Conservation (phyloP, 768 basidiomycete species). For the Tulasnella sp. region DNA sequence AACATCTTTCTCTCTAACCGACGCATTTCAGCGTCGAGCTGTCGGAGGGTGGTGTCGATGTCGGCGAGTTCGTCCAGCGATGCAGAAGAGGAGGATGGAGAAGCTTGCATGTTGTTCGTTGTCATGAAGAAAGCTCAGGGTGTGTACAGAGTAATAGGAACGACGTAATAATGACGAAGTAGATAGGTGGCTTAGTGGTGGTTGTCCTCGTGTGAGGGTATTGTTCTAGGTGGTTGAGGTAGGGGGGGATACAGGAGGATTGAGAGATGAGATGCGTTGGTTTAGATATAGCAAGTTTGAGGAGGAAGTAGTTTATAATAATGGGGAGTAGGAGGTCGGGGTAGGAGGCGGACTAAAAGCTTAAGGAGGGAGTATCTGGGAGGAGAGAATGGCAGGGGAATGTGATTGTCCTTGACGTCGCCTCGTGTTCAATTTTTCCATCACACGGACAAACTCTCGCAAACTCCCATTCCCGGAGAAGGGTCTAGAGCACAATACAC, state of each 20-base stretch:
- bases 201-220: not conserved
- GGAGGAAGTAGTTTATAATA: too few species aligned
- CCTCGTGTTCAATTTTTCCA: too few species aligned
- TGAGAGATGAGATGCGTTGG: not conserved
- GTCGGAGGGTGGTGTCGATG: constrained; percentile 3
- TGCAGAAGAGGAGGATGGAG: not conserved
- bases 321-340: too few species aligned
- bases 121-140: not conserved
- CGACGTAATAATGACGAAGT: not conserved
- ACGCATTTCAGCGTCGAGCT: constrained; percentile 9
- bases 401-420: too few species aligned
- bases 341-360: too few species aligned
- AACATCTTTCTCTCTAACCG: constrained; percentile 7
- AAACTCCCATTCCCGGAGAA: too few species aligned
- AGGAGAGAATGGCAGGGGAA: too few species aligned
- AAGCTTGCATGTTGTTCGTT: not conserved
- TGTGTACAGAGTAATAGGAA: not conserved
- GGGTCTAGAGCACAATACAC: too few species aligned
- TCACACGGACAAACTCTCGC: too few species aligned
- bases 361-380: too few species aligned
- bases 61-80: constrained; percentile 10
- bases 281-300: too few species aligned
- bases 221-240: not conserved
- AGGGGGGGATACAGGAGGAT: not conserved
- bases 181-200: not conserved